phyloP scores from a whole-genome alignment of 805 yeast species.

The Metschnikowia drakensbergensis region DNA sequence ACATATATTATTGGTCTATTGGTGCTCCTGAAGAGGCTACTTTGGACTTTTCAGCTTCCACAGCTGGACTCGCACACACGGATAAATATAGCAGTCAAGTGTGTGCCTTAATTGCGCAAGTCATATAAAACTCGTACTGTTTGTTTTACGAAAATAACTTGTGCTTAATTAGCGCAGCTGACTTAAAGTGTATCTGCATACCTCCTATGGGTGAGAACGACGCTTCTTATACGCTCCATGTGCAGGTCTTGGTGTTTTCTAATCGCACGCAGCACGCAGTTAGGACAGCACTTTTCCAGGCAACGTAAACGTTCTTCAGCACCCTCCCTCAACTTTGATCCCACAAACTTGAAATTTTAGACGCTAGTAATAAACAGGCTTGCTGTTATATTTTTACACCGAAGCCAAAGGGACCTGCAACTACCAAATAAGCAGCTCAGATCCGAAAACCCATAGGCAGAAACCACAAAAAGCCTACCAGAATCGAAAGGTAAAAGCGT shows the following conservation, averaged over 20 bases:
- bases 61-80: too few relatives aligned
- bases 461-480: neutral
- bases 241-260: constrained; percentile 3
- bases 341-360: neutral
- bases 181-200: neutral
- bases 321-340: neutral
- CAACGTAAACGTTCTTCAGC: neutral
- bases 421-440: neutral
- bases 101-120: too few relatives aligned
- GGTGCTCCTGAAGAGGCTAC: too few relatives aligned
- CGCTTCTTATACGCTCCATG: constrained; percentile 1
- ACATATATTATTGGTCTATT: too few relatives aligned
- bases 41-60: too few relatives aligned
- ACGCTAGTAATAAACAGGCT: neutral
- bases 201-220: neutral
- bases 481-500: neutral
- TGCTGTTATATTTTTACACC: neutral
- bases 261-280: constrained; percentile 3
- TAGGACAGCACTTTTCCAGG: constrained; percentile 1
- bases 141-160: too few relatives aligned
- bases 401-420: neutral
- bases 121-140: too few relatives aligned
- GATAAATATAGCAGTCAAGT: too few relatives aligned
- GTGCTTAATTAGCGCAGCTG: neutral
- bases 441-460: neutral